Evolutionary conservation across 306 rosid genomes (phyloP).

Genomic region (Cyamopsis tetragonoloba): DNA sequence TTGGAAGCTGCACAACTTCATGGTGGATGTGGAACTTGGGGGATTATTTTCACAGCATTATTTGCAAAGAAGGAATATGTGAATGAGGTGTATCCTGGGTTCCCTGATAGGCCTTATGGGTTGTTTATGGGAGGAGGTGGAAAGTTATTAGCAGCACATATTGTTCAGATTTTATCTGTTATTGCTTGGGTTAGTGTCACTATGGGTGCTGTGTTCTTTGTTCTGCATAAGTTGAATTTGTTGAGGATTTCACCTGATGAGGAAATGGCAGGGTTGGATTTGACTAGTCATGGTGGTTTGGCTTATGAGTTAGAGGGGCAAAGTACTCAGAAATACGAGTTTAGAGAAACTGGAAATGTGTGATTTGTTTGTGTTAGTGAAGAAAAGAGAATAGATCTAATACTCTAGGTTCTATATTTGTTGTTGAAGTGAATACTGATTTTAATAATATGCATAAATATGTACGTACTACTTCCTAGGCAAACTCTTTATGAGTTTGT

Average conservation of each 20-base stretch:
- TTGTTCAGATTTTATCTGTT: conserved; percentile 39
- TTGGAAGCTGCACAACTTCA: conserved; percentile 62
- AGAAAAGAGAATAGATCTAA: not conserved
- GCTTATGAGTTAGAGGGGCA: conserved; percentile 38
- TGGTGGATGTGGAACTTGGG: conserved; percentile 64
- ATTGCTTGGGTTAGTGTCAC: conserved; percentile 47
- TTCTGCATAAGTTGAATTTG: conserved; percentile 42
- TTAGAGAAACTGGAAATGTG: not conserved
- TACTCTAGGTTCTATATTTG: too few relatives aligned
- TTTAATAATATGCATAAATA: not conserved
- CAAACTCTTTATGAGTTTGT: too few relatives aligned
- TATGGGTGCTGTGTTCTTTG: conserved; percentile 49
- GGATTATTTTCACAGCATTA: conserved; percentile 51
- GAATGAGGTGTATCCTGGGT: conserved; percentile 41
- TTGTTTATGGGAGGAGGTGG: conserved; percentile 54
- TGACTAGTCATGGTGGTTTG: conserved; percentile 55
- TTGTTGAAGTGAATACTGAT: too few relatives aligned
- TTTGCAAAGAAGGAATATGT: conserved; percentile 47
- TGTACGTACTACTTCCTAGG: too few relatives aligned
- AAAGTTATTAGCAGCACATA: conserved; percentile 45
- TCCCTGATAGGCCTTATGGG: conserved; percentile 42
- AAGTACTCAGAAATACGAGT: not conserved
- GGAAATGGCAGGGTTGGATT: conserved; percentile 57
- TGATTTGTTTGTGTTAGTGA: not conserved
- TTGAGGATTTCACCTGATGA: conserved; percentile 43